Evolutionary conservation across 805 yeast species (phyloP), one percentile per base, ranked within the genome.

Genomic region (Starmerella cellae): DNA sequence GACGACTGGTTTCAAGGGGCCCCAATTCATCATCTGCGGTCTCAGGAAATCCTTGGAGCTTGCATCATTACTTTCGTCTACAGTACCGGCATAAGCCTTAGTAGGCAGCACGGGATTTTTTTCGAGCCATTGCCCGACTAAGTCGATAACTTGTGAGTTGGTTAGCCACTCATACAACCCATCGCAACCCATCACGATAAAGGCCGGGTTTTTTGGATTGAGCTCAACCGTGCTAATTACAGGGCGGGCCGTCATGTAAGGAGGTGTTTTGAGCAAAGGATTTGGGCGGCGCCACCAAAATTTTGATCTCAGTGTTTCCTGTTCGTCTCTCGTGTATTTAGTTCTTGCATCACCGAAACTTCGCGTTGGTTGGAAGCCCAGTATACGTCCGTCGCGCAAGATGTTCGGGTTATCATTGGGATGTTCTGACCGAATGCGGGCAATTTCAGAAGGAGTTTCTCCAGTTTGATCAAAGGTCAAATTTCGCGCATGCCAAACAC

Each of bases 331-430:
- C 18, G 84, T 74, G 67, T 93, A 70, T 58, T 88, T 88, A 58
- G 84, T 87, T 48, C 94, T 71, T 43, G 94, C 93, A 61, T 88
- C 98, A 34, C 98, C 98, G 67, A 88, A 91, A 0, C 96, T 94
- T 55, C 98, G 68, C 0, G 94, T 74, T 11, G 98, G 98, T 59
- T 91, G 95, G 13, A 87, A 77, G 0, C 98, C 98, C 52, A 88
- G 68, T 5, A 88, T 81, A 55, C 98, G 74, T 3, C 97, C 97
- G 49, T 81, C 75, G 24, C 33, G 11, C n/a, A 49, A 39, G 33
- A 48, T 40, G 13, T 18, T 27, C 18, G 57, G 44, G 19, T 83
- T 81, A 60, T 88, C 96, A 45, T 76, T 76, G 1, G 98, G 98
- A 60, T 88, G 98, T 60, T 85, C 95, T 24, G 74, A 66, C 38